These are phyloP conservation scores for Rhodotorula glutinis DNA, from an alignment of 1,284 basidiomycete species.

Conservation along the genomic window DNA sequence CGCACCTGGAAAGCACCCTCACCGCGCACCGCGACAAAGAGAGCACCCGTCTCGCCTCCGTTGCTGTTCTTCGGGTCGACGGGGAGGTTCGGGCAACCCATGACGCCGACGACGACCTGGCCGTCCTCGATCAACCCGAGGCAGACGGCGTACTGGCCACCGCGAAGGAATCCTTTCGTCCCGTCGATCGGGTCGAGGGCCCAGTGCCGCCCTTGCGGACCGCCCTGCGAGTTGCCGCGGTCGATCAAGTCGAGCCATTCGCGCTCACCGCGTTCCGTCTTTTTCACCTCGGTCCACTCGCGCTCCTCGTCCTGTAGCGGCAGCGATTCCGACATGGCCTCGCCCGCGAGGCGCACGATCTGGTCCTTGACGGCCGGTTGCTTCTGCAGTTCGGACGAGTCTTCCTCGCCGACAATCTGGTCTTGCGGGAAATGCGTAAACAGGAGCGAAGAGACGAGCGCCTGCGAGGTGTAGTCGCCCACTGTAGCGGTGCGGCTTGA, in stretches of 20 bases:
- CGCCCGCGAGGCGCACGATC: conserved; percentile 79
- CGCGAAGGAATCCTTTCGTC: conserved; percentile 91
- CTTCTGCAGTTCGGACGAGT: conserved; percentile 70
- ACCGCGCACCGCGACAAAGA: conserved; percentile 79
- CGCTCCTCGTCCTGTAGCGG: conserved; percentile 46
- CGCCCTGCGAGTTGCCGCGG: conserved; percentile 75
- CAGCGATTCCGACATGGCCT: conserved; percentile 57
- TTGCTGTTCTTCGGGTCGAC: conserved; percentile 58
- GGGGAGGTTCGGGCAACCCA: conserved; percentile 89
- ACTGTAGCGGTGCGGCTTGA: too few relatives aligned
- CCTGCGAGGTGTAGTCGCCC: conserved; percentile 86
- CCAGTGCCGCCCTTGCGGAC: conserved; percentile 66
- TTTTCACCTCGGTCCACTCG: conserved; percentile 54
- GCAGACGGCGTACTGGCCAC: conserved; percentile 96
- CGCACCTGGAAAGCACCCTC: conserved; percentile 73
- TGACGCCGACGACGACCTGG: conserved; percentile 79
- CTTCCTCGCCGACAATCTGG: conserved; percentile 92
- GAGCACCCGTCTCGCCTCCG: conserved; percentile 64
- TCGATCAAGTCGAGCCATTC: conserved; percentile 78
- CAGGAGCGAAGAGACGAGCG: conserved; percentile 78
- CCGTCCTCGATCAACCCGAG: conserved; percentile 84
- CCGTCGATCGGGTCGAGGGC: conserved; percentile 90
- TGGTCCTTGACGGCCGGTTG: conserved; percentile 47
- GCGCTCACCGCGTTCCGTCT: conserved; percentile 48
- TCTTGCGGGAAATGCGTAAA: conserved; percentile 74